These are phyloP conservation scores for Neonectria neomacrospora DNA, from an alignment of 2,329 filamentous ascomycete species.

Conservation along the genomic window DNA sequence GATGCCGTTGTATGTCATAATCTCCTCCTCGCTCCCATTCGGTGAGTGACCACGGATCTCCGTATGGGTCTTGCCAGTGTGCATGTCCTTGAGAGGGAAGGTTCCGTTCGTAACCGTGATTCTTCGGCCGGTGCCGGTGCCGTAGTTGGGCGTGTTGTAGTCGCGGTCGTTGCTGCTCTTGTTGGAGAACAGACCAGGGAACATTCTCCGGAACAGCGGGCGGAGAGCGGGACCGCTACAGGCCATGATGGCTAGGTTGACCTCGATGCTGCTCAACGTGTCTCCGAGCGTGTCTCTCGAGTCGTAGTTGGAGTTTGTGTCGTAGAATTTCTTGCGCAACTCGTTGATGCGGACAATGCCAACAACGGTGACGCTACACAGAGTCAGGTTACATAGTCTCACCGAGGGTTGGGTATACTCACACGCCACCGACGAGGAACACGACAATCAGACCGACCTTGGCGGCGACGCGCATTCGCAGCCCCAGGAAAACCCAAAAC, in stretches of 20 bases:
- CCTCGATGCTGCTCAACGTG: slow-evolving; percentile 48
- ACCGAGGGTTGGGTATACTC: slow-evolving; percentile 31
- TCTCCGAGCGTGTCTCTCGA: slow-evolving; percentile 45
- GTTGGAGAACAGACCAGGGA: slow-evolving; percentile 38
- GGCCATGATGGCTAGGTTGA: slow-evolving; percentile 52
- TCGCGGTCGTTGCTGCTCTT: slow-evolving; percentile 25
- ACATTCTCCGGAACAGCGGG: slow-evolving; percentile 36
- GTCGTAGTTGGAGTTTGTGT: slow-evolving; percentile 36
- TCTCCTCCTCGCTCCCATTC: slow-evolving; percentile 40
- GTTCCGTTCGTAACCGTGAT: not conserved
- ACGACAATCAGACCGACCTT: slow-evolving; percentile 54
- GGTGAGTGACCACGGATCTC: slow-evolving; percentile 38
- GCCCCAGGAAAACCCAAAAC: slow-evolving; percentile 53
- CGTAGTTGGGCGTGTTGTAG: slow-evolving; percentile 29
- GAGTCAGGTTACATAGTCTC: too few species aligned
- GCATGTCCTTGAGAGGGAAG: slow-evolving; percentile 36
- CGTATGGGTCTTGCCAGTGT: slow-evolving; percentile 27
- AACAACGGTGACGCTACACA: slow-evolving; percentile 47
- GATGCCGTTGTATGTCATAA: slow-evolving; percentile 42
- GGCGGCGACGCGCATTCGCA: slow-evolving; percentile 52
- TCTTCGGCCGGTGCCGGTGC: slow-evolving; percentile 19
- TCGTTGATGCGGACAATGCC: slow-evolving; percentile 48
- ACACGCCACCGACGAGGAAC: slow-evolving; percentile 53
- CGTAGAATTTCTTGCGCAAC: slow-evolving; percentile 34
- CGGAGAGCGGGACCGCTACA: slow-evolving; percentile 47